Percentiles rank a stretch among this genome's conserved stretches.
Evolutionary conservation across 352 stramenopile genomes (phyloP).

Genomic region (Globisporangium perplexum): DNA sequence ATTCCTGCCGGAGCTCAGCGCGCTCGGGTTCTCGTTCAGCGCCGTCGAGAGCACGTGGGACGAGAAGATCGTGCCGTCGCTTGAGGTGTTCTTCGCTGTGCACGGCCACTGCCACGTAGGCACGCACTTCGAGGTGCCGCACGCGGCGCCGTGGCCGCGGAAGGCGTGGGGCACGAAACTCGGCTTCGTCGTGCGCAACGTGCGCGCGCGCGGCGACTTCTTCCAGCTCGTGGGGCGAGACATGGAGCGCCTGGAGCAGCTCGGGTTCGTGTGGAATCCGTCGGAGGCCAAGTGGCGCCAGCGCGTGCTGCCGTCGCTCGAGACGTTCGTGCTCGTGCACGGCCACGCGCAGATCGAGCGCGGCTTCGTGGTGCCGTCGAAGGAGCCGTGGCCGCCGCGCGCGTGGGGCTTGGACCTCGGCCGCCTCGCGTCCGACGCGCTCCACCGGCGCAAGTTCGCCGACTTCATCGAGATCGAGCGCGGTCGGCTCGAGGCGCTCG

Average conservation of each 20-base stretch:
- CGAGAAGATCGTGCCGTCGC: slow-evolving; percentile 37
- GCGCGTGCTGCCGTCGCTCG: slow-evolving; percentile 36
- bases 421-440: slow-evolving; percentile 18
- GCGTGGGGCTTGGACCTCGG: slow-evolving; percentile 33
- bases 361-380: slow-evolving; percentile 45
- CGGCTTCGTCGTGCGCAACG: slow-evolving; percentile 53
- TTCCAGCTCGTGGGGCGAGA: slow-evolving; percentile 44
- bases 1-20: slow-evolving; percentile 26
- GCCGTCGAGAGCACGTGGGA: slow-evolving; percentile 44
- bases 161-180: slow-evolving; percentile 31
- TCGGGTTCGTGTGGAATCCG: slow-evolving; percentile 56
- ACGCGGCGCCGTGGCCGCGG: slow-evolving; percentile 26
- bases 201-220: slow-evolving; percentile 40
- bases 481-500: slow-evolving; percentile 34
- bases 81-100: slow-evolving; percentile 33
- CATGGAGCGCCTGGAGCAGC: slow-evolving; percentile 30
- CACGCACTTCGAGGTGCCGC: slow-evolving; percentile 32
- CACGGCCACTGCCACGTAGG: slow-evolving; percentile 38
- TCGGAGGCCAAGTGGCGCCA: slow-evolving; percentile 37
- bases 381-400: slow-evolving; percentile 30
- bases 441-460: slow-evolving; percentile 22
- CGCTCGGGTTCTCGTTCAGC: slow-evolving; percentile 46
- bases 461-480: slow-evolving; percentile 53
- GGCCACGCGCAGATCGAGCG: slow-evolving; percentile 24
- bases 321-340: slow-evolving; percentile 33